Evolutionary conservation across 805 yeast genomes (phyloP), one percentile per base, ranked within the genome.

Genomic region (Candida maesae): DNA sequence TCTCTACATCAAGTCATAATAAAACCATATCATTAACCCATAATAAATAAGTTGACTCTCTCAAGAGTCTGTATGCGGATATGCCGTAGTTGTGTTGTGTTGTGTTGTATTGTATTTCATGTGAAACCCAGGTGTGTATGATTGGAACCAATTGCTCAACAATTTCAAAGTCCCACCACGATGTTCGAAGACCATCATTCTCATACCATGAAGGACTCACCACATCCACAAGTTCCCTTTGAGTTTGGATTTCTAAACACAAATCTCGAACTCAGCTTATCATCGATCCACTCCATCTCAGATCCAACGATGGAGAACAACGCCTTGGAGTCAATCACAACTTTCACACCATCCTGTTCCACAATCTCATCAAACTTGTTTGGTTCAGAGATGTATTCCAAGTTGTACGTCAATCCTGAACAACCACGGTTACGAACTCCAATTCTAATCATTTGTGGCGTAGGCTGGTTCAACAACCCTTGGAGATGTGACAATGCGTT

Each of bases 221-320:
- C 99, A 64, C 99, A 93, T 11, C 99, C 99, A 66, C 99, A 93
- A 36, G 95, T 86, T 24, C 98, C 99, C 68, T 91, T 93, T 29
- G 95, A 84, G 66, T 93, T 93, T 48, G 99, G 99, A 63, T 93
- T 93, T 60, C 76, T 83, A 72, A 93, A 93, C 15, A 93, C 88
- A 61, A 93, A 93, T 56, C 95, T 77, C 12, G 93, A 81, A 24
- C 89, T 76, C 48, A 93, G 70, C 62, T 88, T 90, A 58, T 93
- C 96, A 58, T 93, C 98, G 36, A 87, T 71, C 96, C 96, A 93
- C 65, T 93, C 99, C 99, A 93, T 93, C 64, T 90, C 95, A 6
- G 95, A 84, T 1, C 99, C 99, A 44, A 93, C 95, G 33, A 93
- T 90, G 52, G 95, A 83, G 63, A 93, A 90, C 40, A 93, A 71